Base-by-base conservation (phyloP, 2,329 filamentous ascomycete species). In the Simplicillium sp. region DNA sequence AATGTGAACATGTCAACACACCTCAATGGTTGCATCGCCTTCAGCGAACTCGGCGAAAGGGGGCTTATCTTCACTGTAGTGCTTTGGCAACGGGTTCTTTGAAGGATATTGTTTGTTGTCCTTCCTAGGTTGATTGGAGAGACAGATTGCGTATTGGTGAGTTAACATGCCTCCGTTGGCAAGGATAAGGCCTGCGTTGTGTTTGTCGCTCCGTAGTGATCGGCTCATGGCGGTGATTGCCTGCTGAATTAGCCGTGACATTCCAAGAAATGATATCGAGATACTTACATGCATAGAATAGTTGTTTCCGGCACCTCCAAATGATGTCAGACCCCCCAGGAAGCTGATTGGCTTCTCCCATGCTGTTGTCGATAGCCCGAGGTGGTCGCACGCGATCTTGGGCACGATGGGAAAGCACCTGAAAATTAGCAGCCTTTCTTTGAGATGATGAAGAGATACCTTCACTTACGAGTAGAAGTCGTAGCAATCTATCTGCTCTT, bases 401-500 rank as follows among this genome's bases (percentile, higher is more conserved):
- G 80, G 80, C 0, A 84, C 78, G 20, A 84, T 80, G 0, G 80
- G 80, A 45, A 84, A 84, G 49, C 80, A 84, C 0, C 75, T 78
- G n/a, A 7, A 9, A 0, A 18, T 7, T 18, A 42, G 35, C n/a
- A 20, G 17, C 38, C 29, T 35, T 17, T 32, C 6, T 4, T n/a
- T 17, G 18, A 1, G 12, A 11, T n/a, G 25, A 11, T n/a, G 48
- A 53, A 31, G 44, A 2, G 8, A 15, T 5, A 9, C 20, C 9
- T 18, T 9, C 18, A 46, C 55, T 39, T 41, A 72, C 68, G 75
- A 79, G 59, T 84, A 84, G 42, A 84, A 72, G 47, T 83, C 79
- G 46, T 68, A 74, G 2, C 78, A 53, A 36, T 82, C 77, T 16
- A 84, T 70, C 1, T 82, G 66, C 1, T 67, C 55, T 15, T 64